These are phyloP conservation scores for Arachnomyces sp. DNA, from an alignment of 2,329 filamentous ascomycete genomes.

Conservation along the genomic window DNA sequence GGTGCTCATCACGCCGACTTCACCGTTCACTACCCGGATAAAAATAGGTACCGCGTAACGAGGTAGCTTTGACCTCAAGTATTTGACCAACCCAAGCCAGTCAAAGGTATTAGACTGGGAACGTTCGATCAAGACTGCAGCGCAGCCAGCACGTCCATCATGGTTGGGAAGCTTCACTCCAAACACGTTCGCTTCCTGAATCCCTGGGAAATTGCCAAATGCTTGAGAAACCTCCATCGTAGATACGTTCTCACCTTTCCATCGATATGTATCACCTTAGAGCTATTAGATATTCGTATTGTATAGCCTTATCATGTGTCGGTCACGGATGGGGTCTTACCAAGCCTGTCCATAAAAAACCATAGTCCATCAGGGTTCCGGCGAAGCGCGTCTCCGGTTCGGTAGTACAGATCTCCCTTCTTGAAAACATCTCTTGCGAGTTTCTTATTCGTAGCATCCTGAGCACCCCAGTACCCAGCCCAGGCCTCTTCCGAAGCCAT, in stretches of 20 bases:
- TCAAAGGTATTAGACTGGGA: conserved; percentile 45
- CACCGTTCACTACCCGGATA: conserved; percentile 51
- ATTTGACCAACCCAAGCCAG: conserved; percentile 51
- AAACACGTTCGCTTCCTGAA: conserved; percentile 61
- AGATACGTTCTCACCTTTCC: conserved; percentile 56
- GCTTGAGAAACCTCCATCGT: conserved; percentile 54
- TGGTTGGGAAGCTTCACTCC: conserved; percentile 52
- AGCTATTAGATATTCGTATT: too few relatives aligned
- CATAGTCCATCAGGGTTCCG: conserved; percentile 55
- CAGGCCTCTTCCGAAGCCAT: conserved; percentile 32
- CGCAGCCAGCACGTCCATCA: conserved; percentile 61
- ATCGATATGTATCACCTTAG: conserved; percentile 60
- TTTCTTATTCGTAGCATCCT: conserved; percentile 37
- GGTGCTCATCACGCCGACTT: conserved; percentile 46
- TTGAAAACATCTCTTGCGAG: conserved; percentile 36
- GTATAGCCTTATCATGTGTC: too few relatives aligned
- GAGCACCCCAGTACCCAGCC: conserved; percentile 36
- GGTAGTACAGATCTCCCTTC: conserved; percentile 40
- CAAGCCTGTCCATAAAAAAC: conserved; percentile 62
- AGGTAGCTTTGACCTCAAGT: conserved; percentile 54
- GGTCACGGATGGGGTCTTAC: conserved; percentile 46
- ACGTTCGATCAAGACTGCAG: conserved; percentile 47
- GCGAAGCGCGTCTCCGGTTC: conserved; percentile 47
- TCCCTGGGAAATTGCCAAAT: conserved; percentile 45
- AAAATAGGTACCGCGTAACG: conserved; percentile 70